phyloP scores from a whole-genome alignment of 352 stramenopile species.

The Globisporangium takayamanum region DNA sequence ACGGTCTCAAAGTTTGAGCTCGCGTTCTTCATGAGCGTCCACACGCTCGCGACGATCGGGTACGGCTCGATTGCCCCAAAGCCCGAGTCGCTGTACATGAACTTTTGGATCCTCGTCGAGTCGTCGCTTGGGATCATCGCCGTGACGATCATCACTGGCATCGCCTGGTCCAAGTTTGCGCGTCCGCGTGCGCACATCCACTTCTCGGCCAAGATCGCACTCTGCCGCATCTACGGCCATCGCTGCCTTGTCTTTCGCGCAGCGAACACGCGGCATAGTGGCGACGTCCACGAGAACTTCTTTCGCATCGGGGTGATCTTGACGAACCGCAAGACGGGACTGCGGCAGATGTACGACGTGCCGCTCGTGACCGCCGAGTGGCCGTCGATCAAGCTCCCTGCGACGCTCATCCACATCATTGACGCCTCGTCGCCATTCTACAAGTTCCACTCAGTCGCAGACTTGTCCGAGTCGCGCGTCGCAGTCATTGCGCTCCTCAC shows the following conservation, averaged over 20 bases:
- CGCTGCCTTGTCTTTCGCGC: constrained; percentile 76
- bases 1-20: constrained; percentile 48
- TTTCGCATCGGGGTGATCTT: constrained; percentile 81
- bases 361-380: constrained; percentile 71
- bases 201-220: constrained; percentile 64
- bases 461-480: constrained; percentile 65
- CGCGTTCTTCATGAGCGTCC: constrained; percentile 77
- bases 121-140: constrained; percentile 68
- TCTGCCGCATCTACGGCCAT: constrained; percentile 68
- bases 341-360: constrained; percentile 81
- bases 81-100: constrained; percentile 54
- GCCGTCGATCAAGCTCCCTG: constrained; percentile 77
- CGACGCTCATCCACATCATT: constrained; percentile 80
- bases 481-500: constrained; percentile 74
- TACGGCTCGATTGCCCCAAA: constrained; percentile 67
- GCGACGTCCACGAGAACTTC: constrained; percentile 78
- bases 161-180: constrained; percentile 84
- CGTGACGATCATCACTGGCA: constrained; percentile 81
- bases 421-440: constrained; percentile 75
- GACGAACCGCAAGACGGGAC: constrained; percentile 72
- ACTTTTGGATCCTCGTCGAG: constrained; percentile 73
- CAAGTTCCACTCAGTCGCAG: constrained; percentile 63
- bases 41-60: constrained; percentile 76
- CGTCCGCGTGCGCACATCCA: constrained; percentile 73
- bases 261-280: constrained; percentile 71